Evolutionary conservation across 306 rosid species (phyloP).

Genomic region (Dalbergia cultrata): DNA sequence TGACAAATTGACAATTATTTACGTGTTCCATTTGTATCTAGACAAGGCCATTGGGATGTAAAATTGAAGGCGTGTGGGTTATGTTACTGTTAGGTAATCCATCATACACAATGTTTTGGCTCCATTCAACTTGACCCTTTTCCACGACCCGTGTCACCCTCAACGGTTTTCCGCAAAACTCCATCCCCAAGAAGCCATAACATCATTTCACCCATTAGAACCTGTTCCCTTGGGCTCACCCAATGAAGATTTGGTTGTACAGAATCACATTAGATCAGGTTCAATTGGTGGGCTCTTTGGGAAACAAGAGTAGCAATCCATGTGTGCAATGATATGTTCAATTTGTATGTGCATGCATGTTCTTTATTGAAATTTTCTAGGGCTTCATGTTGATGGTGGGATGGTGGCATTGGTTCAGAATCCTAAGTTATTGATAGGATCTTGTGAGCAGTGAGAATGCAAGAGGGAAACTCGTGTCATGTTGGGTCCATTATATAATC

Average conservation of each 20-base stretch:
- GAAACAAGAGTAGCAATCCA: conserved; percentile 43
- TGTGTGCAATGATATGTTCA: conserved; percentile 16
- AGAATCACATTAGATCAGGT: conserved; percentile 33
- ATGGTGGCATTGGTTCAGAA: conserved; percentile 46
- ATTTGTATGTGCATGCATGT: conserved; percentile 45
- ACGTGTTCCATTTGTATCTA: conserved; percentile 49
- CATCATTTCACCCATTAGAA: conserved; percentile 50
- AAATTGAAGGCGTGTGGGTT: conserved; percentile 51
- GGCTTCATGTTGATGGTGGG: conserved; percentile 31
- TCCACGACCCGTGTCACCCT: conserved; percentile 28
- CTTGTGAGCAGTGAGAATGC: conserved; percentile 32
- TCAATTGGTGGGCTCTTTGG: conserved; percentile 40
- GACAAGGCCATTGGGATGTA: conserved; percentile 63
- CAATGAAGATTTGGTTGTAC: conserved; percentile 26
- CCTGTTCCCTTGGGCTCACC: conserved; percentile 47
- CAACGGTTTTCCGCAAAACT: conserved; percentile 59
- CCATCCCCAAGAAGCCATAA: conserved; percentile 72
- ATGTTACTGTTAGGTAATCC: conserved; percentile 53
- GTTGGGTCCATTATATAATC: conserved; percentile 42
- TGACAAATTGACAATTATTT: conserved; percentile 41
- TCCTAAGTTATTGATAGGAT: conserved; percentile 67
- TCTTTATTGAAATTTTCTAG: conserved; percentile 36
- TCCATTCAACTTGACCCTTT: conserved; percentile 58
- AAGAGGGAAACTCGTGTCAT: conserved; percentile 9
- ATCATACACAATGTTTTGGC: conserved; percentile 52